Percentiles rank a stretch among this genome's conserved stretches.
Evolutionary conservation across 1,284 basidiomycete genomes (phyloP).

Genomic region (Cryptococcus wingfieldii): DNA sequence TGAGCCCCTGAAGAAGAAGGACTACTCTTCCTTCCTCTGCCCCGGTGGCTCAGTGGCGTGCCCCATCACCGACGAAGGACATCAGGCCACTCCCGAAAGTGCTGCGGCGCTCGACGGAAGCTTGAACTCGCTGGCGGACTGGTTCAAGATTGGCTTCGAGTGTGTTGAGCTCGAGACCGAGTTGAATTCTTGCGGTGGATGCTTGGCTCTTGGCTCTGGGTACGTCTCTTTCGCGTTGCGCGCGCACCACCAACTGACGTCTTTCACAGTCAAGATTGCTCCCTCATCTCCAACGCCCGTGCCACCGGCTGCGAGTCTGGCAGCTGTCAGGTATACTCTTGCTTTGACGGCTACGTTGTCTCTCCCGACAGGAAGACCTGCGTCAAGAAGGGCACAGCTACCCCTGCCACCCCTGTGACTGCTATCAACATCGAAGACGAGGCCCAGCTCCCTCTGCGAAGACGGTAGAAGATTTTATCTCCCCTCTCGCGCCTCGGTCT

Average conservation of each 20-base stretch:
- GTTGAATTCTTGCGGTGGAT: conserved; percentile 48
- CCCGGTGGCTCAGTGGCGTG: conserved; percentile 46
- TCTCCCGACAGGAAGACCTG: conserved; percentile 39
- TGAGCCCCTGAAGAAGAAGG: conserved; percentile 41
- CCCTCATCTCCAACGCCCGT: conserved; percentile 43
- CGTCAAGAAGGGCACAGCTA: conserved; percentile 32
- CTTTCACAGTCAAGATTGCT: conserved; percentile 46
- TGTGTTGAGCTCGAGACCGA: conserved; percentile 48
- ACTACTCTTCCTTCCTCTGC: conserved; percentile 50
- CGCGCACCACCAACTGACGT: not conserved
- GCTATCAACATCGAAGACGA: conserved; percentile 17
- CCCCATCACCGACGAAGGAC: conserved; percentile 28
- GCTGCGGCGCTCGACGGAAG: conserved; percentile 26
- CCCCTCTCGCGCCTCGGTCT: no score
- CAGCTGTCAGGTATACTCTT: conserved; percentile 42
- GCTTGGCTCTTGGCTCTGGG: conserved; percentile 46
- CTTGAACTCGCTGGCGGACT: conserved; percentile 44
- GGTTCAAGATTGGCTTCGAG: conserved; percentile 50
- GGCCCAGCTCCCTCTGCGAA: conserved; percentile 5
- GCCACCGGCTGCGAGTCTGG: conserved; percentile 44
- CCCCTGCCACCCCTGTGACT: conserved; percentile 33
- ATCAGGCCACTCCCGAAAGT: conserved; percentile 26
- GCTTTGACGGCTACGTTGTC: conserved; percentile 45
- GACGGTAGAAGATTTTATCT: no score
- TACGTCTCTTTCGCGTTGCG: conserved; percentile 25